These are phyloP conservation scores for Giardia muris DNA, from an alignment of 208 protist genomes.

Conservation along the genomic window DNA sequence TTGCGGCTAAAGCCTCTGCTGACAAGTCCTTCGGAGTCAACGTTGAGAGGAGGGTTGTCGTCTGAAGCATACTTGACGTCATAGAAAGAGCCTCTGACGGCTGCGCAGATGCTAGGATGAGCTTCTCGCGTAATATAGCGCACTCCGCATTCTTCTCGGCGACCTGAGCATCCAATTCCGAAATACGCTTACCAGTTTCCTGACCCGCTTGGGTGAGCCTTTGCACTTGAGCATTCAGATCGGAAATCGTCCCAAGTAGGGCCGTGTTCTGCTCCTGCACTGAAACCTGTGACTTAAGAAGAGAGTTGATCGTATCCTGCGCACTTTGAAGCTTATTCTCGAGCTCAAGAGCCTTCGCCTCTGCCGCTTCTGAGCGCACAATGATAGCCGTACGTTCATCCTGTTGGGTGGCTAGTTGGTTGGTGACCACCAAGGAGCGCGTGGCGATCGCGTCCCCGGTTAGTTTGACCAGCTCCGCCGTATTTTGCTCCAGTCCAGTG, in stretches of 20 bases:
- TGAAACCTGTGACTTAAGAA: not conserved
- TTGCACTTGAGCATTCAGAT: not conserved
- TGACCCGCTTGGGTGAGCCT: not conserved
- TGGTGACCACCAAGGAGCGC: not conserved
- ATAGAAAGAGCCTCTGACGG: not conserved
- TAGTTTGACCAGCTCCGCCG: not conserved
- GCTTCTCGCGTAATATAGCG: not conserved
- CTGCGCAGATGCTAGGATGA: not conserved
- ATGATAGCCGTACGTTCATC: not conserved
- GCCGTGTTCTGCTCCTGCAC: not conserved
- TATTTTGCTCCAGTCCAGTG: constrained; percentile 8
- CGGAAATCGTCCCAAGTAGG: not conserved
- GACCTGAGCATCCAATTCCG: not conserved
- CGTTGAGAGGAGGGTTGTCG: not conserved
- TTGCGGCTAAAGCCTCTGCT: not conserved
- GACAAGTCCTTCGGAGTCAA: not conserved
- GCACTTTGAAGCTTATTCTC: not conserved
- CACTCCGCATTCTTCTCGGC: not conserved
- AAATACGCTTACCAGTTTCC: not conserved
- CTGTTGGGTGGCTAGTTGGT: not conserved
- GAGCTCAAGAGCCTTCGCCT: not conserved
- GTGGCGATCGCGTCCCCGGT: not conserved
- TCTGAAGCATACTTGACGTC: not conserved
- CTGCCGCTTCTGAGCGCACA: not conserved
- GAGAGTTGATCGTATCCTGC: not conserved